Evolutionary conservation across 1,284 basidiomycete species (phyloP).

Genomic region (Leccinum subspadiceum): DNA sequence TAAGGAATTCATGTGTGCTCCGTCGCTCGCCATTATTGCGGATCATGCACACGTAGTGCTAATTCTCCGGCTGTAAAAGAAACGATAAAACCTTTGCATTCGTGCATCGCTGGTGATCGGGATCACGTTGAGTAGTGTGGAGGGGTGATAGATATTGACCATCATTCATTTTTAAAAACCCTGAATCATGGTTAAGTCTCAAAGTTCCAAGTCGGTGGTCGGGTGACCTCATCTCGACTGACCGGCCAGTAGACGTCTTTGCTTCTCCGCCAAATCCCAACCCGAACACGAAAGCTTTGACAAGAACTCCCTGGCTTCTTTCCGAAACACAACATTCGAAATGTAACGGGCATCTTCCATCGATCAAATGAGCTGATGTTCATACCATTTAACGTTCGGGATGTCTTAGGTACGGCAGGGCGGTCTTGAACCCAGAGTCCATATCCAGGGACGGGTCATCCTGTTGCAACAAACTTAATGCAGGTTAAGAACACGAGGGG

Average conservation of each 20-base stretch:
- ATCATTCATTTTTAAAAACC: constrained; percentile 59
- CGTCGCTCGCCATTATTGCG: constrained; percentile 21
- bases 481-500: too few relatives aligned
- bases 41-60: constrained; percentile 35
- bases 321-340: too few relatives aligned
- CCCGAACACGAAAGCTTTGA: too few relatives aligned
- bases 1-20: constrained; percentile 36
- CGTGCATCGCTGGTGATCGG: constrained; percentile 42
- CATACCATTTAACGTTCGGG: too few relatives aligned
- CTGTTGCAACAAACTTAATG: too few relatives aligned
- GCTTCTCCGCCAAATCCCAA: too few relatives aligned
- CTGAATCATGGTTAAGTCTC: background rate
- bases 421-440: too few relatives aligned
- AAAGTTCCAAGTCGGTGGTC: background rate
- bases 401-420: too few relatives aligned
- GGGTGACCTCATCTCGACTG: constrained; percentile 3
- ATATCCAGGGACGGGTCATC: too few relatives aligned
- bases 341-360: too few relatives aligned
- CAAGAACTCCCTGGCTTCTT: too few relatives aligned
- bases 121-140: constrained; percentile 45
- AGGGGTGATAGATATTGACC: constrained; percentile 47
- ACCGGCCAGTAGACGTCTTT: constrained; percentile 25
- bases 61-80: constrained; percentile 45
- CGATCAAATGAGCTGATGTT: too few relatives aligned
- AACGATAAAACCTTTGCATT: constrained; percentile 49